Evolutionary conservation across 129 eudicot genomes (phyloP), one percentile per base, ranked within the genome.

Genomic region (Centella asiatica): DNA sequence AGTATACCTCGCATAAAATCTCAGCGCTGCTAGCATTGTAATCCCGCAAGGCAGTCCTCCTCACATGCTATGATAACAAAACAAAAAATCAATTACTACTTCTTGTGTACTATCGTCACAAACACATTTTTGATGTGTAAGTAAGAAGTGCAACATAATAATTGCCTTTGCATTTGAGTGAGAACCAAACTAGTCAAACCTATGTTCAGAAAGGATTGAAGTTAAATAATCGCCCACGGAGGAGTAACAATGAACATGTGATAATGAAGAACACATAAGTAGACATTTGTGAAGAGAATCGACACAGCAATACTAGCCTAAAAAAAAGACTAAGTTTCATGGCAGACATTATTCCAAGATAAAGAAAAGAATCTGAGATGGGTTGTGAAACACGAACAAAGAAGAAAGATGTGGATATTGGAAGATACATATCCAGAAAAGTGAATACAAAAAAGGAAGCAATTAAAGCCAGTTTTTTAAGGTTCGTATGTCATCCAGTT

Each of bases 21-120:
- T 92, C 99, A 18, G 99, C 99, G 28, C 95, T 87, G 48, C 77
- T 76, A 60, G 96, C 99, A 72, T 74, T 78, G 63, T 66, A 81
- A 60, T 92, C 96, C 47, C 95, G 71, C 84, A 87, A 60, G 12
- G 88, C 99, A 22, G 83, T 70, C 78, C 88, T 82, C 70, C 78
- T 87, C 12, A 90, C 73, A 62, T 90, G 89, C 97, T 90, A 78
- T 46, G 65, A 53, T 28, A 66, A 57, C 61, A 64, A 15, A 47
- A 2, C 20, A 26, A 4, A 29, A 52, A 34, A 63, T 24, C 29
- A 11, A 22, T 0, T 24, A 33, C 17, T 6, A 28, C 34, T 1
- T 7, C 11, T 6, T 12, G 6, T 15, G 8, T 11, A 19, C 12
- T 46, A 46, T 18, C n/a, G 1, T 46, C 12, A n/a, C 51, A 46